A percentile compares a stretch with the other conserved stretches of the same genome.
phyloP scores from a whole-genome alignment of 768 basidiomycete genomes.

The Chalciporus chontae region DNA sequence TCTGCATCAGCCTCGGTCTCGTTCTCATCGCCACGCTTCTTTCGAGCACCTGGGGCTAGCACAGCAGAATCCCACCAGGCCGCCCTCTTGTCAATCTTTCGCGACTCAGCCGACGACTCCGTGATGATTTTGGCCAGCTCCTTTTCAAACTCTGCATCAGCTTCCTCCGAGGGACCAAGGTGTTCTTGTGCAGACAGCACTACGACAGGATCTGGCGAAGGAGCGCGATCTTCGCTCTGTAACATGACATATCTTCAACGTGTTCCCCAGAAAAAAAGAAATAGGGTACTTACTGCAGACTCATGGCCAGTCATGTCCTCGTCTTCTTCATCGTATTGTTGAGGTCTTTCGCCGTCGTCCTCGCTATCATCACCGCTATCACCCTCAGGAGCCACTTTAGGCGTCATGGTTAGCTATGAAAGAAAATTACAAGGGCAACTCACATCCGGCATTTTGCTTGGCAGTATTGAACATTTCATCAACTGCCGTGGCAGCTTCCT shows the following conservation, averaged over 20 bases:
- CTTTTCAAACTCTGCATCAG: slow-evolving; percentile 90
- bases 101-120: slow-evolving; percentile 75
- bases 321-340: slow-evolving; percentile 62
- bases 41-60: slow-evolving; percentile 60
- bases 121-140: slow-evolving; percentile 95
- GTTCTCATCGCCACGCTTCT: slow-evolving; percentile 59
- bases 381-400: slow-evolving; percentile 33
- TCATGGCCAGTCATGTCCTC: slow-evolving; percentile 47
- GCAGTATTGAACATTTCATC: slow-evolving; percentile 83
- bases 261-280: neutral
- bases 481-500: slow-evolving; percentile 83
- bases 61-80: slow-evolving; percentile 90
- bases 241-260: neutral
- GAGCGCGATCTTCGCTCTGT: slow-evolving; percentile 60
- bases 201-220: slow-evolving; percentile 80
- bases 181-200: slow-evolving; percentile 69
- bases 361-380: slow-evolving; percentile 55
- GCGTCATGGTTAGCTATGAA: slow-evolving; percentile 14
- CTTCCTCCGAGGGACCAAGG: slow-evolving; percentile 82
- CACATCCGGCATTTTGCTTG: slow-evolving; percentile 57
- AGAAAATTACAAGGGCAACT: slow-evolving; percentile 18
- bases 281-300: slow-evolving; percentile 46
- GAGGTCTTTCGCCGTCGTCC: slow-evolving; percentile 36
- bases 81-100: slow-evolving; percentile 86
- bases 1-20: slow-evolving; percentile 48